Percentiles rank a stretch among this genome's conserved stretches.
Evolutionary conservation across 179 eudicot genomes (phyloP).

Genomic region (Spinacia oleracea): DNA sequence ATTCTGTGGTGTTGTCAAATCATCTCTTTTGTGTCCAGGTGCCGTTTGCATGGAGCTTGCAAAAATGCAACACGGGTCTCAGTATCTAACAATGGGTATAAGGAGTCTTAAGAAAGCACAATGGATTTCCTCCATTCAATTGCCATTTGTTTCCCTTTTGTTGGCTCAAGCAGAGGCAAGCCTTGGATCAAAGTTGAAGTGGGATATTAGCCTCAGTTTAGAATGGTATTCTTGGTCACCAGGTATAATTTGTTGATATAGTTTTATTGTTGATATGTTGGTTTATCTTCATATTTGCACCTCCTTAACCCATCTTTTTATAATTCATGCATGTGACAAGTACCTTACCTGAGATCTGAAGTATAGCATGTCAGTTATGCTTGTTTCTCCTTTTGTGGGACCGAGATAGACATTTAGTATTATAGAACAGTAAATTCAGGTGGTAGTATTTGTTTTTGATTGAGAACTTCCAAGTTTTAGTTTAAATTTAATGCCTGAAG

Average conservation of each 20-base stretch:
- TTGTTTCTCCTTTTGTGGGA: not conserved
- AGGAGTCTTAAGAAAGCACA: conserved; percentile 75
- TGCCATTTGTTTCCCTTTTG: conserved; percentile 67
- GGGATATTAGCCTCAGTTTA: conserved; percentile 64
- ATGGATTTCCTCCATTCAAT: conserved; percentile 41
- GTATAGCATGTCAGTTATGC: not conserved
- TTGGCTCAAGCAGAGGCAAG: conserved; percentile 98
- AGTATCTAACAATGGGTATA: conserved; percentile 56
- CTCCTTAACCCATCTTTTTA: not conserved
- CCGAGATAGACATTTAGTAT: not conserved
- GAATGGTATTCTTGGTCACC: conserved; percentile 92
- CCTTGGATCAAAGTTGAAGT: conserved; percentile 67
- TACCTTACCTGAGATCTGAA: not conserved
- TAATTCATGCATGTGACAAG: not conserved
- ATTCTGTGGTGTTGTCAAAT: not conserved
- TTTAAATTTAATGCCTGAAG: not conserved
- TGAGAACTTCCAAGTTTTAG: not conserved
- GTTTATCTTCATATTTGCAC: not conserved
- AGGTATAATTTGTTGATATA: conserved; percentile 49
- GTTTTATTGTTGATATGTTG: not conserved
- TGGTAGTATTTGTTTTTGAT: not conserved
- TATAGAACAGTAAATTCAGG: not conserved
- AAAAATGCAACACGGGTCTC: conserved; percentile 49
- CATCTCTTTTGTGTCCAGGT: conserved; percentile 46
- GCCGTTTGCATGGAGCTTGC: conserved; percentile 86